Conservation (phyloP, 257 asterid genomes). For the Solanum clarkiae region DNA sequence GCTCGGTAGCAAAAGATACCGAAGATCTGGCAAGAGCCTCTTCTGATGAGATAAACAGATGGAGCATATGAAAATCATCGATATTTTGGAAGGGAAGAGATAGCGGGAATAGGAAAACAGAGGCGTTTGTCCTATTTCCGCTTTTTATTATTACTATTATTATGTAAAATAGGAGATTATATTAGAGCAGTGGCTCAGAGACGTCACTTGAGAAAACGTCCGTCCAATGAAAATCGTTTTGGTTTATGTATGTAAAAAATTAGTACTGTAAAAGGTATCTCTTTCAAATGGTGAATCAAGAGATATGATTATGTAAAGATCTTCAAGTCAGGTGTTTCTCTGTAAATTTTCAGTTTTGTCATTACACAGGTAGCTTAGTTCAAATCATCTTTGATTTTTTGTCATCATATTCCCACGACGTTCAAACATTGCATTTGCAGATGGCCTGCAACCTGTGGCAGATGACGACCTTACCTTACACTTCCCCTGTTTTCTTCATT, state of each 20-base stretch:
- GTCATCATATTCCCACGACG: not conserved
- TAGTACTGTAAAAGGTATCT: not conserved
- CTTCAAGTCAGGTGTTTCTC: not conserved
- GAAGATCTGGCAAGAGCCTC: not conserved
- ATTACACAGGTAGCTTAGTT: not conserved
- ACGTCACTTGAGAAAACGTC: not conserved
- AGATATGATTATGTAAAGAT: not conserved
- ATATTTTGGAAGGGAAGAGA: not conserved
- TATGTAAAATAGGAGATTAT: not conserved
- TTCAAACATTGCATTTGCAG: not conserved
- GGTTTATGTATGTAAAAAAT: not conserved
- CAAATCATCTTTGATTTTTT: not conserved
- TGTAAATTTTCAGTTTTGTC: not conserved
- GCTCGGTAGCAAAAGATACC: not conserved
- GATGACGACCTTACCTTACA: not conserved
- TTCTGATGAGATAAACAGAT: not conserved
- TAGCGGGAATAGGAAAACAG: not conserved
- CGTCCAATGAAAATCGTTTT: not conserved
- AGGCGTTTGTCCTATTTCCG: not conserved
- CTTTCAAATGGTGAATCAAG: not conserved
- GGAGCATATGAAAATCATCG: constrained; percentile 23
- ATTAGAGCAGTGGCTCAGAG: not conserved
- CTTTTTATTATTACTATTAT: not conserved
- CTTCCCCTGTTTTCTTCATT: no score
- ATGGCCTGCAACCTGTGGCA: not conserved